These are phyloP conservation scores for Dipsacomyces acuminosporus DNA, from an alignment of 371 early-diverging fungal species.

Conservation along the genomic window DNA sequence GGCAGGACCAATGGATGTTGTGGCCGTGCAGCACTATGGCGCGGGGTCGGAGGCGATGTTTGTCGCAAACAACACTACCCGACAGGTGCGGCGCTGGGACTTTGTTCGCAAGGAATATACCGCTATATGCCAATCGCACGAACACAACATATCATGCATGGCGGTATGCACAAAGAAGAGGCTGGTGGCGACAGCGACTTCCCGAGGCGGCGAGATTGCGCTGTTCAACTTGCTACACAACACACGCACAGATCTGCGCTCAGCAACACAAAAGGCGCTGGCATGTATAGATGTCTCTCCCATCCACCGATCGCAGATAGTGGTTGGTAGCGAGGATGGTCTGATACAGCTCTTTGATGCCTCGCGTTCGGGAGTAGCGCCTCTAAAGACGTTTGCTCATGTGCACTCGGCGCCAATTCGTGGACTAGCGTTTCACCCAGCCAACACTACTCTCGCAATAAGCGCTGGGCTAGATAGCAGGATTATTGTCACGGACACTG, in stretches of 20 bases:
- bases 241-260: conserved; percentile 28
- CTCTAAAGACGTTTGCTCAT: conserved; percentile 19
- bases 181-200: conserved; percentile 31
- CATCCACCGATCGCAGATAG: conserved; percentile 17
- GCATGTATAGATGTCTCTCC: conserved; percentile 27
- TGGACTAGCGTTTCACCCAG: conserved; percentile 23
- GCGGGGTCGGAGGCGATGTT: conserved; percentile 16
- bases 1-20: conserved; percentile 6
- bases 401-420: conserved; percentile 34
- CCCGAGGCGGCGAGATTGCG: conserved; percentile 36
- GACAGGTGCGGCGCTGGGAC: conserved; percentile 40
- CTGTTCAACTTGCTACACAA: conserved; percentile 35
- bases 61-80: conserved; percentile 25
- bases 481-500: conserved; percentile 20
- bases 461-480: conserved; percentile 30
- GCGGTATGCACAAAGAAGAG: conserved; percentile 26
- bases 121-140: conserved; percentile 29
- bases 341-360: conserved; percentile 39
- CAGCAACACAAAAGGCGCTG: conserved; percentile 32
- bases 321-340: conserved; percentile 41
- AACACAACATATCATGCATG: conserved; percentile 35
- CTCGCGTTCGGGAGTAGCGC: conserved; percentile 16
- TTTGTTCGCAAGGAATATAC: conserved; percentile 20
- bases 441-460: conserved; percentile 2
- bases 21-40: conserved; percentile 31